Evolutionary conservation across 257 asterid genomes (phyloP).

Genomic region (Solanum tarijense): DNA sequence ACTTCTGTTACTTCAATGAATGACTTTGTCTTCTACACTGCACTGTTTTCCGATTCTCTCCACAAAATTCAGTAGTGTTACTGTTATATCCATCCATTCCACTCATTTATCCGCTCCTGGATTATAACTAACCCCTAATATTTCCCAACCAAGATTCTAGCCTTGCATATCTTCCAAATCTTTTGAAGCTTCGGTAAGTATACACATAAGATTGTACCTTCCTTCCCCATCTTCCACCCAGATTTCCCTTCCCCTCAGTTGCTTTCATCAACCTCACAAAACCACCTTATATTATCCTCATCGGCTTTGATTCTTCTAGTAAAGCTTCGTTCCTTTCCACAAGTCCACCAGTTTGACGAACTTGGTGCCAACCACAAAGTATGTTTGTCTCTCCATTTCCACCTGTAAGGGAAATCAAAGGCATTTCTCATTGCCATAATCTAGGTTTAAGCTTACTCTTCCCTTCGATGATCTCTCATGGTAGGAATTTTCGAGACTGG

Average conservation of each 20-base stretch:
- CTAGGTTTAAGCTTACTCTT: not conserved
- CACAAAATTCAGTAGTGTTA: not conserved
- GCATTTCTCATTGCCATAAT: not conserved
- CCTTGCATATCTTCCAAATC: not conserved
- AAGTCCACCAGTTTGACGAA: not conserved
- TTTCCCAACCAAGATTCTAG: not conserved
- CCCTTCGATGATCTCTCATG: not conserved
- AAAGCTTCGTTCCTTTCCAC: not conserved
- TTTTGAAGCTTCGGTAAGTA: not conserved
- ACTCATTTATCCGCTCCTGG: not conserved
- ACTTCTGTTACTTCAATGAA: not conserved
- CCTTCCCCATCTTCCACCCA: not conserved
- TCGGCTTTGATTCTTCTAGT: not conserved
- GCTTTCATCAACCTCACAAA: not conserved
- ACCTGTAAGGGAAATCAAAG: not conserved
- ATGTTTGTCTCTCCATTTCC: not conserved
- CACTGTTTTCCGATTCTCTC: not conserved
- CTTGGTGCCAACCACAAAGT: not conserved
- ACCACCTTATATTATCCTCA: not conserved
- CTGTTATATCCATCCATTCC: not conserved
- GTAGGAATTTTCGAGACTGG: not conserved
- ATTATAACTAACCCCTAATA: not conserved
- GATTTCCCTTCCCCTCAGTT: not conserved
- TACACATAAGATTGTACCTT: not conserved
- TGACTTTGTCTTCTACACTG: not conserved